Evolutionary conservation across 768 basidiomycete genomes (phyloP).

Genomic region (Phylloporus rhodoxanthus): DNA sequence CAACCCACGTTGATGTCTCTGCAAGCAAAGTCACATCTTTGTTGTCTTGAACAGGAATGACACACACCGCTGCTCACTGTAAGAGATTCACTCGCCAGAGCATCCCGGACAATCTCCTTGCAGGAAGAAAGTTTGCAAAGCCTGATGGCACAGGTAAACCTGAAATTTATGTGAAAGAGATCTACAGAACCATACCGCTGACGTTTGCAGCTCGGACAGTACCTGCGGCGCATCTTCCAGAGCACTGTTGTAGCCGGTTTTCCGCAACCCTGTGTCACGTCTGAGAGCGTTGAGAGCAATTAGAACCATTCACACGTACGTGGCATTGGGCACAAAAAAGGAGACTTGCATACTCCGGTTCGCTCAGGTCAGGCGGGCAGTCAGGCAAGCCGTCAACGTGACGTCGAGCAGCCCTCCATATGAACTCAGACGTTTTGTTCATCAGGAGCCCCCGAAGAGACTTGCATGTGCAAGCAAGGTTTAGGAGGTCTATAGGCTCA

Average conservation of each 20-base stretch:
- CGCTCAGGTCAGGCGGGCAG: constrained; percentile 41
- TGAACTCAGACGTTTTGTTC: constrained; percentile 19
- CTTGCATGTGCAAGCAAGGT: constrained; percentile 38
- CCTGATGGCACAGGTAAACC: constrained; percentile 1
- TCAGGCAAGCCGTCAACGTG: constrained; percentile 33
- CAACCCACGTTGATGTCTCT: constrained; percentile 1
- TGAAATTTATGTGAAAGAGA: no score
- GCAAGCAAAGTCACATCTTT: not conserved
- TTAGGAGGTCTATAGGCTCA: constrained; percentile 29
- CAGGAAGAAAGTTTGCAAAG: not conserved
- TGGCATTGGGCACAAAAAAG: constrained; percentile 28
- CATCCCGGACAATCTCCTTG: not conserved
- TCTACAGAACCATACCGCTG: not conserved
- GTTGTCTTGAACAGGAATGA: not conserved
- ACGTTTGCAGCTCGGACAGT: constrained; percentile 4
- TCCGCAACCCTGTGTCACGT: no score
- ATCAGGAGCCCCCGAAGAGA: constrained; percentile 34
- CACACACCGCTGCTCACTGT: not conserved
- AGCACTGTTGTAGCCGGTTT: not conserved
- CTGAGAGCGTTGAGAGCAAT: no score
- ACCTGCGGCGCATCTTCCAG: constrained; percentile 9
- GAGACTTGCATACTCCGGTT: constrained; percentile 42
- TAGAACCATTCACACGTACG: no score
- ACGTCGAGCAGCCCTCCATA: constrained; percentile 21
- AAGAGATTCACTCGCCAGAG: not conserved